phyloP scores from a whole-genome alignment of 192 early-diverging fungal species.

The Gaertneriomyces sp. region DNA sequence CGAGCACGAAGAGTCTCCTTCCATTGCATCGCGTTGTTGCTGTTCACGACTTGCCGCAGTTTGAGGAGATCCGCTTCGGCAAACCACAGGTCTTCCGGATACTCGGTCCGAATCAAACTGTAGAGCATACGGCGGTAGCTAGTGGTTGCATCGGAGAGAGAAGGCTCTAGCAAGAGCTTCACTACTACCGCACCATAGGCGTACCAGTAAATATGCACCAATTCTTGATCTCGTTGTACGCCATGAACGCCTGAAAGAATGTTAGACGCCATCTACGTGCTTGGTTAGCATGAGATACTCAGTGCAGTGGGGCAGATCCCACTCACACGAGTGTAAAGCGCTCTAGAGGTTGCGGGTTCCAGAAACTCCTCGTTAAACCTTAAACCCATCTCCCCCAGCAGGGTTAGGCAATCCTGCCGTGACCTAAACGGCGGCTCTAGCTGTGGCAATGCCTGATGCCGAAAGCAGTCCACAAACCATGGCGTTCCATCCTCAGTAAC shows the following conservation, averaged over 20 bases:
- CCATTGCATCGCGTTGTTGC: too few relatives aligned
- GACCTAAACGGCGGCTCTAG: too few relatives aligned
- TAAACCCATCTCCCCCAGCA: background rate
- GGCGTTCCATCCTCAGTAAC: conserved; percentile 6
- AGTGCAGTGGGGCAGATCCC: too few relatives aligned
- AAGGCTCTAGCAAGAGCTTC: conserved; percentile 10
- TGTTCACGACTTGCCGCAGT: background rate
- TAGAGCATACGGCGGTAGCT: conserved; percentile 15
- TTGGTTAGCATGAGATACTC: too few relatives aligned
- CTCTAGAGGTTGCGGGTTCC: background rate
- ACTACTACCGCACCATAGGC: conserved; percentile 14
- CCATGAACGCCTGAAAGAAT: conserved; percentile 11
- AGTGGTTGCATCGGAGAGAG: background rate
- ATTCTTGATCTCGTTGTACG: background rate
- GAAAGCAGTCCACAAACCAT: conserved; percentile 24
- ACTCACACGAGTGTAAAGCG: conserved; percentile 9
- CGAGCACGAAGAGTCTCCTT: too few relatives aligned
- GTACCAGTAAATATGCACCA: conserved; percentile 1
- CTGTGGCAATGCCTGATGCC: background rate
- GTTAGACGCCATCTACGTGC: conserved; percentile 25
- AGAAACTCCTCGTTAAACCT: conserved; percentile 2
- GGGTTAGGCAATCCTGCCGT: conserved; percentile 1
- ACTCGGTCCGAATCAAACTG: conserved; percentile 7
- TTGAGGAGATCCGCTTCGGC: conserved; percentile 14
- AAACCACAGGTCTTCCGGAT: conserved; percentile 25